Conservation (phyloP, 1,284 basidiomycete species). For the Lentinus polychrous region DNA sequence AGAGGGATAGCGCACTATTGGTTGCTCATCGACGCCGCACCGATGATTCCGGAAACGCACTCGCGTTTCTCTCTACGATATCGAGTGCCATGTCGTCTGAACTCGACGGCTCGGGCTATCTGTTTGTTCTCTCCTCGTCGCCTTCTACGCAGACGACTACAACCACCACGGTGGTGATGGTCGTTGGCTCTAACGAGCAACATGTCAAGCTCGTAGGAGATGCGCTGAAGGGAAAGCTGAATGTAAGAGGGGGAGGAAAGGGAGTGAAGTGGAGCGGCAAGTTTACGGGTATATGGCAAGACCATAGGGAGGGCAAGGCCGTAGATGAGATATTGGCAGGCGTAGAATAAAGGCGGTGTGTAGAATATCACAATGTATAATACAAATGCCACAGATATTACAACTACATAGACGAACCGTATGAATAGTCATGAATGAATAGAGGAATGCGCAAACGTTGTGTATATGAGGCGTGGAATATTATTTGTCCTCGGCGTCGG, state of each 20-base stretch:
- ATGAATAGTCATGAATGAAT: neutral
- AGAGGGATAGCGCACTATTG: slow-evolving; percentile 13
- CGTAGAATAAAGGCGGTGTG: neutral
- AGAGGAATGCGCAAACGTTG: too few species aligned
- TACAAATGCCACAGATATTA: neutral
- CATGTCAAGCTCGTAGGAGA: slow-evolving; percentile 57
- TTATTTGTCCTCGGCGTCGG: neutral
- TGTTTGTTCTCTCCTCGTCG: slow-evolving; percentile 57
- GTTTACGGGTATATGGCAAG: slow-evolving; percentile 36
- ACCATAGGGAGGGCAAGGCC: slow-evolving; percentile 22
- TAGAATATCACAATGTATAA: neutral
- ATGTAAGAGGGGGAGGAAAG: slow-evolving; percentile 61
- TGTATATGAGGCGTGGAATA: too few species aligned
- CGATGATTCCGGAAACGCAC: slow-evolving; percentile 54
- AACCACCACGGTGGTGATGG: slow-evolving; percentile 49
- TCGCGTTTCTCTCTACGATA: slow-evolving; percentile 56
- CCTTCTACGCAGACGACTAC: slow-evolving; percentile 44
- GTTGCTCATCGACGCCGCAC: slow-evolving; percentile 48
- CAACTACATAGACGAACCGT: neutral
- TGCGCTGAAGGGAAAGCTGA: slow-evolving; percentile 46
- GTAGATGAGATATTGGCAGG: slow-evolving; percentile 37
- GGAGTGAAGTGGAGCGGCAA: slow-evolving; percentile 66
- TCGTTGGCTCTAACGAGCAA: slow-evolving; percentile 53
- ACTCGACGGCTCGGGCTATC: slow-evolving; percentile 26
- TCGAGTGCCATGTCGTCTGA: slow-evolving; percentile 29